Evolutionary conservation across 345 rosid species (phyloP).

Genomic region (Brassica napus): DNA sequence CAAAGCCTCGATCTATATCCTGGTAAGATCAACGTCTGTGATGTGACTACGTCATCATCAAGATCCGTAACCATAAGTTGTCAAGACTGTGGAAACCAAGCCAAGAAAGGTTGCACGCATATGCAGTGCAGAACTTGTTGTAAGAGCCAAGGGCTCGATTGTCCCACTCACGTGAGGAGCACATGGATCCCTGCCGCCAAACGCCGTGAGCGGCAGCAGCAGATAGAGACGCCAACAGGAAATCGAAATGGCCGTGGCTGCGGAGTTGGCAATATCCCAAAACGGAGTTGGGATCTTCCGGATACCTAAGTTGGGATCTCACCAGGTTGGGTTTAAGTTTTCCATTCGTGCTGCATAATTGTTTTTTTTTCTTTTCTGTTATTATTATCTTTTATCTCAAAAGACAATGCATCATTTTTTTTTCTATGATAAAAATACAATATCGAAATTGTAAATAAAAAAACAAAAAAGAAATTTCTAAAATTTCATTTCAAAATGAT

Average conservation of each 20-base stretch:
- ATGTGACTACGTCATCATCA: conserved; percentile 37
- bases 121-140: conserved; percentile 74
- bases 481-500: neutral
- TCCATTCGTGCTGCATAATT: neutral
- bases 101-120: conserved; percentile 67
- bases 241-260: neutral
- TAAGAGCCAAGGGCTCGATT: conserved; percentile 67
- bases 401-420: neutral
- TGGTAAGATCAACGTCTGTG: conserved; percentile 44
- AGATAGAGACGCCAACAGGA: conserved; percentile 2
- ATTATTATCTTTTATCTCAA: neutral
- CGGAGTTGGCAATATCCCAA: neutral
- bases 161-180: conserved; percentile 71
- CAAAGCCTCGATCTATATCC: conserved; percentile 46
- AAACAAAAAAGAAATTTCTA: neutral
- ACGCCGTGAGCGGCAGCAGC: conserved; percentile 61
- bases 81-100: conserved; percentile 81
- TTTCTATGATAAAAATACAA: neutral
- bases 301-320: too few relatives aligned
- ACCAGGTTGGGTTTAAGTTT: conserved; percentile 19
- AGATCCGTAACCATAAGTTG: conserved; percentile 49
- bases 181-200: conserved; percentile 70
- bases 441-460: neutral
- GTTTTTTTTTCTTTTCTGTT: neutral
- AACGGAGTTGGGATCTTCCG: neutral